A percentile compares a stretch with the other conserved stretches of the same genome.
phyloP scores from a whole-genome alignment of 371 early-diverging fungal species.

The Rhizopus microsporus region DNA sequence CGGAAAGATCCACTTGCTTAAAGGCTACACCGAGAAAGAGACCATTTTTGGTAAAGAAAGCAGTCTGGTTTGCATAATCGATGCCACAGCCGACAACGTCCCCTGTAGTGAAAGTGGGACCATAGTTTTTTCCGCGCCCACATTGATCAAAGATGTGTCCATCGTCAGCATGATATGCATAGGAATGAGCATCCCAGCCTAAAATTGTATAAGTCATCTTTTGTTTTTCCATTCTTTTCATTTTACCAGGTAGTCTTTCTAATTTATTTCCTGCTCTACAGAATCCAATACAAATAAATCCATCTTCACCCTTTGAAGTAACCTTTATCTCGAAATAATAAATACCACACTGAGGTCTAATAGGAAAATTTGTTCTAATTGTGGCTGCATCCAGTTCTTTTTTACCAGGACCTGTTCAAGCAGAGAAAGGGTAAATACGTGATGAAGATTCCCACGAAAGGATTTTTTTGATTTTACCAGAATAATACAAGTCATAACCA shows the following conservation, averaged over 20 bases:
- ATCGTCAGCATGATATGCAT: slow-evolving; percentile 91
- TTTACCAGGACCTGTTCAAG: slow-evolving; percentile 68
- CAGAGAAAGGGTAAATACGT: background rate
- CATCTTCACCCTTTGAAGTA: slow-evolving; percentile 81
- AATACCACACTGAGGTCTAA: slow-evolving; percentile 84
- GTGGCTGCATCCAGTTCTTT: slow-evolving; percentile 78
- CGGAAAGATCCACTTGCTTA: slow-evolving; percentile 8
- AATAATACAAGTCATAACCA: slow-evolving; percentile 56
- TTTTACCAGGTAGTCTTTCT: slow-evolving; percentile 76
- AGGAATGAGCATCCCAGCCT: slow-evolving; percentile 78
- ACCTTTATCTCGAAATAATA: slow-evolving; percentile 90
- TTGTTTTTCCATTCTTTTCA: too few relatives aligned
- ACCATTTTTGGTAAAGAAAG: slow-evolving; percentile 94
- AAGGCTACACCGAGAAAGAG: slow-evolving; percentile 66
- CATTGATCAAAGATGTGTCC: slow-evolving; percentile 75
- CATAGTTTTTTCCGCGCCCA: slow-evolving; percentile 77
- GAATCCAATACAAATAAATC: slow-evolving; percentile 88
- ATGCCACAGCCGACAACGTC: slow-evolving; percentile 93
- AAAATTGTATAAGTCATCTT: background rate
- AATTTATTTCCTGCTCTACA: slow-evolving; percentile 52
- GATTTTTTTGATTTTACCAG: slow-evolving; percentile 37
- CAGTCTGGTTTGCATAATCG: slow-evolving; percentile 72
- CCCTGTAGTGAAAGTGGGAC: slow-evolving; percentile 86
- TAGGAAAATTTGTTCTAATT: slow-evolving; percentile 76
- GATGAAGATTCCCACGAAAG: slow-evolving; percentile 6